Conservation (phyloP, 2,329 filamentous ascomycete species). For the Chlorencoelia australis region DNA sequence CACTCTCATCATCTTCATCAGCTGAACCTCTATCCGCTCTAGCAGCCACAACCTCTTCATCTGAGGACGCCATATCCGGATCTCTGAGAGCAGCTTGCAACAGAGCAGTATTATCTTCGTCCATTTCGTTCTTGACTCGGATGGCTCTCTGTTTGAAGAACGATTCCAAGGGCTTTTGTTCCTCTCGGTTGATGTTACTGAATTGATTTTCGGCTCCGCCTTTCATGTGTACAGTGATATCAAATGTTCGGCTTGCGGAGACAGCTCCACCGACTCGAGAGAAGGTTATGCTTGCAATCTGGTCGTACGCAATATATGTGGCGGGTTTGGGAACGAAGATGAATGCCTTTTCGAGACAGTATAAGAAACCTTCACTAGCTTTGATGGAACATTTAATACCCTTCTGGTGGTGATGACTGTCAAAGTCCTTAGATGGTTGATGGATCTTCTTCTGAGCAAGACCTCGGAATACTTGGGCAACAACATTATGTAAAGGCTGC, state of each 20-base stretch:
- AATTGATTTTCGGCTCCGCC: slow-evolving; percentile 85
- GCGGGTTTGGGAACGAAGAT: slow-evolving; percentile 99
- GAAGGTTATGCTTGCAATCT: slow-evolving; percentile 85
- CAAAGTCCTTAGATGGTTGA: slow-evolving; percentile 84
- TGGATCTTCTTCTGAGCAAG: slow-evolving; percentile 92
- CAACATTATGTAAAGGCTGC: slow-evolving; percentile 83
- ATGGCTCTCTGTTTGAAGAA: slow-evolving; percentile 96
- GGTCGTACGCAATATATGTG: slow-evolving; percentile 93
- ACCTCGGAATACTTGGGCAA: slow-evolving; percentile 91
- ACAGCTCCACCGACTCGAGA: slow-evolving; percentile 91
- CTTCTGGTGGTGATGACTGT: slow-evolving; percentile 76
- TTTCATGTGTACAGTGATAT: slow-evolving; percentile 91
- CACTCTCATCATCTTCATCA: slow-evolving; percentile 90
- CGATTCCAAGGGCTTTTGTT: slow-evolving; percentile 89
- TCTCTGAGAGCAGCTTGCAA: slow-evolving; percentile 76
- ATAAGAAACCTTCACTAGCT: slow-evolving; percentile 93
- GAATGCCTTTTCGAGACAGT: slow-evolving; percentile 95
- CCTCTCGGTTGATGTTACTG: slow-evolving; percentile 98
- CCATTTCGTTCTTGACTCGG: slow-evolving; percentile 97
- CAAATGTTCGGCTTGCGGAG: slow-evolving; percentile 89
- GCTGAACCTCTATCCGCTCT: slow-evolving; percentile 77
- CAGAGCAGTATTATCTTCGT: slow-evolving; percentile 66
- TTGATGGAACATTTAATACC: slow-evolving; percentile 99
- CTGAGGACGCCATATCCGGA: slow-evolving; percentile 61
- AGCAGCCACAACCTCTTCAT: slow-evolving; percentile 65